Evolutionary conservation across 768 basidiomycete genomes (phyloP), one percentile per base, ranked within the genome.

Genomic region (Termitomyces sp.): DNA sequence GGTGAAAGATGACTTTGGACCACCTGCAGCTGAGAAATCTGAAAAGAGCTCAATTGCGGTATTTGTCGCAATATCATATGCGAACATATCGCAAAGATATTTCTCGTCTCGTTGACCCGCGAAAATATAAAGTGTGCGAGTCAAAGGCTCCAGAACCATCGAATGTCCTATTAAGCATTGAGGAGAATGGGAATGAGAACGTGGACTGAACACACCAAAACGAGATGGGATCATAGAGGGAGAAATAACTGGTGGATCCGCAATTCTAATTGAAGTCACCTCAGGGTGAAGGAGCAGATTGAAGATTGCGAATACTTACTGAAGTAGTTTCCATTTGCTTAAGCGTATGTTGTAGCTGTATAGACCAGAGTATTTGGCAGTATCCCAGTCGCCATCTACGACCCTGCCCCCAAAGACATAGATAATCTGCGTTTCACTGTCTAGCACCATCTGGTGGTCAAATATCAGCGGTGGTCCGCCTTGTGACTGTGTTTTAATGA

Each of bases 371-470:
- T 83, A 89, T 57, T 82, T 87, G 45, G 74, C 63, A 0, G 72
- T 68, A 15, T 81, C 75, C 78, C 79, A 81, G 28, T 87, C 78
- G 11, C 79, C 82, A 58, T 88, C 86, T 15, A 86, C 79, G 3
- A 90, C 74, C 15, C 86, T 79, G 1, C 90, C 90, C 8, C 90
- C 90, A 58, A 82, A 88, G 7, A 90, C 80, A 56, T 90, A 92
- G 7, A 93, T 64, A 3, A 84, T 79, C 65, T 90, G 88, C 0
- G 78, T 70, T 4, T 85, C 84, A 40, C 77, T 77, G 61, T 92
- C 90, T 63, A 91, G 81, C 32, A 74, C 84, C 83, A 92, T 87
- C 68, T 90, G 88, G 61, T 91, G 90, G 64, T 92, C 90, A 59
- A 84, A 88, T 40, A 91, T 72, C 34, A 90, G 70, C 0, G 85